Conservation (phyloP, 139 green algal species). For the Chlorella sp. region DNA sequence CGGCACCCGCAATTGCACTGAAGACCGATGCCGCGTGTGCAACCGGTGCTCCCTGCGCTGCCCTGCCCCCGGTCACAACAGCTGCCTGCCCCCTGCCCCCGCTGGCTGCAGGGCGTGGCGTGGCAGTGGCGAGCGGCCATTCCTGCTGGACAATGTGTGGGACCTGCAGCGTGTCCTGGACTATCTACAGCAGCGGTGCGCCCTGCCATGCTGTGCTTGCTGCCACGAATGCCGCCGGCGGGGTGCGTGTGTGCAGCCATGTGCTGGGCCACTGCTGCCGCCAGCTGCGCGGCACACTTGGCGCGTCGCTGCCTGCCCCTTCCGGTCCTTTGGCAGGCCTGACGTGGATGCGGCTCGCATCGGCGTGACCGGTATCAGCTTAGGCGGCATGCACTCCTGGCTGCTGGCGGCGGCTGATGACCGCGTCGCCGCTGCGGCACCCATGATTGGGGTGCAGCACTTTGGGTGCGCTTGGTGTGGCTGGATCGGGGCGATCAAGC, state of each 20-base stretch:
- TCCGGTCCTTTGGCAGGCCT: conserved; percentile 30
- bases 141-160: conserved; percentile 82
- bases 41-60: too few species aligned
- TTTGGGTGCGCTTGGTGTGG: conserved; percentile 51
- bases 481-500: too few species aligned
- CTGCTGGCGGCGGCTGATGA: conserved; percentile 61
- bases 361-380: conserved; percentile 69
- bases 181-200: conserved; percentile 48
- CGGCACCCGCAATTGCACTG: too few species aligned
- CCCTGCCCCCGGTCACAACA: too few species aligned
- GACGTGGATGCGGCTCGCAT: conserved; percentile 72
- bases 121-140: conserved; percentile 60
- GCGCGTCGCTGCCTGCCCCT: too few species aligned
- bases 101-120: conserved; percentile 53
- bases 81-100: background rate
- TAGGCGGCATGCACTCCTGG: conserved; percentile 82
- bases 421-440: conserved; percentile 64
- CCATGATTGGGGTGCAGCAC: conserved; percentile 75
- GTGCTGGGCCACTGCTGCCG: too few species aligned
- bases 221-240: background rate
- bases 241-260: too few species aligned
- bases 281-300: too few species aligned
- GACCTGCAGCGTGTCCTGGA: conserved; percentile 77
- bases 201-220: background rate
- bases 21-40: too few species aligned